phyloP scores from a whole-genome alignment of 305 asterid genomes.

The Vinca major region DNA sequence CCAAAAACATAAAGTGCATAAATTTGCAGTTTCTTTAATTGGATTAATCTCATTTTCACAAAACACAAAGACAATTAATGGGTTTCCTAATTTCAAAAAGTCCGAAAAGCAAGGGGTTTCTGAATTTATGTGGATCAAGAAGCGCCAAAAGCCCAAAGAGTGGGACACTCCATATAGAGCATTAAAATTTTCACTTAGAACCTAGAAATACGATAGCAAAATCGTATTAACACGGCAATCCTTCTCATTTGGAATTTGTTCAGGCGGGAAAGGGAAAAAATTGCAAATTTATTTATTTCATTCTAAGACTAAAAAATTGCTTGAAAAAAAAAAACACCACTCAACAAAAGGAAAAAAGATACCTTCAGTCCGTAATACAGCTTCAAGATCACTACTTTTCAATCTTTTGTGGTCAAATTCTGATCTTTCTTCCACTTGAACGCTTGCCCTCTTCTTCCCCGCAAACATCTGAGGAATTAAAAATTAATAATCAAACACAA shows the following conservation, averaged over 20 bases:
- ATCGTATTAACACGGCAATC: background rate
- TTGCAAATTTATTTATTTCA: background rate
- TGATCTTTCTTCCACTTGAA: slow-evolving; percentile 38
- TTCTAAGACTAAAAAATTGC: background rate
- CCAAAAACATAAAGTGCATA: slow-evolving; percentile 26
- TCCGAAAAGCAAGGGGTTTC: background rate
- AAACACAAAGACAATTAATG: background rate
- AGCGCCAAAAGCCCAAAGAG: background rate
- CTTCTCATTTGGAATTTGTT: background rate
- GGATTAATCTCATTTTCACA: background rate
- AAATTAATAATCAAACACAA: slow-evolving; percentile 3
- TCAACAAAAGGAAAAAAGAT: slow-evolving; percentile 12
- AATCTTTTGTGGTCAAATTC: slow-evolving; percentile 38
- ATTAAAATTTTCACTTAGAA: background rate
- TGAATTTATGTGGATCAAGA: background rate
- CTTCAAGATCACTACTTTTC: slow-evolving; percentile 61
- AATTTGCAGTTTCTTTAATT: slow-evolving; percentile 10
- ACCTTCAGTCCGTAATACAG: slow-evolving; percentile 66
- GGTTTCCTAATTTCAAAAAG: no score
- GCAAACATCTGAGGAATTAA: slow-evolving; percentile 26
- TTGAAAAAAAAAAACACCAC: slow-evolving; percentile 9
- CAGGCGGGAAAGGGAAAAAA: background rate
- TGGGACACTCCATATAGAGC: background rate
- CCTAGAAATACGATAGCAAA: background rate
- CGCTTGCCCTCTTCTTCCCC: slow-evolving; percentile 44